Evolutionary conservation across 2,329 filamentous ascomycete species (phyloP).

Genomic region (Aphanocladium album): DNA sequence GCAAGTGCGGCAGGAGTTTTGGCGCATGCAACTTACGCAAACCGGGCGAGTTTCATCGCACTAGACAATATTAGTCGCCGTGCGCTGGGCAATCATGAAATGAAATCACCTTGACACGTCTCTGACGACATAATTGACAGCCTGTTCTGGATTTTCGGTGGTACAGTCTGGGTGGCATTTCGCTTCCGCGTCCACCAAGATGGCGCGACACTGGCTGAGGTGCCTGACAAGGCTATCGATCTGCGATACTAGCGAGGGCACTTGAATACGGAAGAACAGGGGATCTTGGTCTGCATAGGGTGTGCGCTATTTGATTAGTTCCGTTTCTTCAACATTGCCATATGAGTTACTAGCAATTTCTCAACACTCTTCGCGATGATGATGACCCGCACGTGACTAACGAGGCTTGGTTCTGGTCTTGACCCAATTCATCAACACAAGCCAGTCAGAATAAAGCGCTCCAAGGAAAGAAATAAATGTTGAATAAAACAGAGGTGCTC

Average conservation of each 20-base stretch:
- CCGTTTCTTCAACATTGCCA: neutral
- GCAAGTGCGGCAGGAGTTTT: neutral
- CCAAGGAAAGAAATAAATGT: no score
- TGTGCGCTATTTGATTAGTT: neutral
- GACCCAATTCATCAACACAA: no score
- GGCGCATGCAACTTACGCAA: conserved; percentile 16
- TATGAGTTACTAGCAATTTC: neutral
- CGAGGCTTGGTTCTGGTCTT: neutral
- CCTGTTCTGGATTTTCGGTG: conserved; percentile 27
- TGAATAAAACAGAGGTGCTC: no score
- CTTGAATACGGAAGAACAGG: neutral
- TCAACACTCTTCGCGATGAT: neutral
- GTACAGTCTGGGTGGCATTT: conserved; percentile 22
- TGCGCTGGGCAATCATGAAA: neutral
- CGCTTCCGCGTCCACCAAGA: neutral
- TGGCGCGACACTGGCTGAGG: neutral
- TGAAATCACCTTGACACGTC: conserved; percentile 22
- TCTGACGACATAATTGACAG: conserved; percentile 22
- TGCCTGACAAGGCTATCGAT: neutral
- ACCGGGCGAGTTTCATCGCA: conserved; percentile 20
- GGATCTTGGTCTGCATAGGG: neutral
- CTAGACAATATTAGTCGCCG: conserved; percentile 6
- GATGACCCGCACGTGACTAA: neutral
- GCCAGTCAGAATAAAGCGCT: no score
- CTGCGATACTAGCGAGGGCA: neutral